These are phyloP conservation scores for Xylariaceae sp. DNA, from an alignment of 2,329 filamentous ascomycete genomes.

Conservation along the genomic window DNA sequence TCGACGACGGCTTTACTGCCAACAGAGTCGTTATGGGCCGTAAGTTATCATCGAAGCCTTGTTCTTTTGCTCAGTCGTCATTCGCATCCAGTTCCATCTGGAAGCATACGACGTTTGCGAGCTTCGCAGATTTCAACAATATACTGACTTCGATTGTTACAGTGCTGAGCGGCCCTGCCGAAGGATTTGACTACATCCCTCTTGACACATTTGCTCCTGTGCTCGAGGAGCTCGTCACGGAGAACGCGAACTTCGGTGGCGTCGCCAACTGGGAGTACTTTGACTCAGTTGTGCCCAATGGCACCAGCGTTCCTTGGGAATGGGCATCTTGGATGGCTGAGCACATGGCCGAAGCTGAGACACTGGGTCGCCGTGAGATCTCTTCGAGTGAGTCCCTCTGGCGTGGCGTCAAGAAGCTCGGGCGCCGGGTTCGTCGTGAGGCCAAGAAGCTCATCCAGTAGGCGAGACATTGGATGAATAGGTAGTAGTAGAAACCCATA, in stretches of 20 bases:
- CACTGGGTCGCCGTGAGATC: constrained; percentile 23
- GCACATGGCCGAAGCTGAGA: constrained; percentile 21
- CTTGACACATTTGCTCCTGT: constrained; percentile 44
- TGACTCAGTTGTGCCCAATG: constrained; percentile 64
- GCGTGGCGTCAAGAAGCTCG: constrained; percentile 24
- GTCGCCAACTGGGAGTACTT: constrained; percentile 97
- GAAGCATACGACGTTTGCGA: not conserved
- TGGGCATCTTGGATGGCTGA: constrained; percentile 54
- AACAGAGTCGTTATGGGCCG: constrained; percentile 69
- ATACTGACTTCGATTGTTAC: constrained; percentile 7
- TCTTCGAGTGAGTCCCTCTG: constrained; percentile 25
- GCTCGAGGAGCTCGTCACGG: constrained; percentile 37
- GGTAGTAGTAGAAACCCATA: not conserved
- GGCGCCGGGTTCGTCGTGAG: constrained; percentile 24
- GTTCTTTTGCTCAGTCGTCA: not conserved
- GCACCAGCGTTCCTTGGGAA: constrained; percentile 59
- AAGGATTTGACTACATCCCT: constrained; percentile 55
- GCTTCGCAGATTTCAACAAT: not conserved
- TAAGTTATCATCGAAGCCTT: constrained; percentile 2
- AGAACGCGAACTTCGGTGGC: constrained; percentile 69
- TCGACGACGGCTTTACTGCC: constrained; percentile 63
- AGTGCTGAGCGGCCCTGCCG: constrained; percentile 69
- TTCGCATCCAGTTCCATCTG: no score
- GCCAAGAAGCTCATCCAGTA: constrained; percentile 28
- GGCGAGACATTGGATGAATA: not conserved